Evolutionary conservation across 1,139 yeast species (phyloP).

Genomic region (Candida anutae): DNA sequence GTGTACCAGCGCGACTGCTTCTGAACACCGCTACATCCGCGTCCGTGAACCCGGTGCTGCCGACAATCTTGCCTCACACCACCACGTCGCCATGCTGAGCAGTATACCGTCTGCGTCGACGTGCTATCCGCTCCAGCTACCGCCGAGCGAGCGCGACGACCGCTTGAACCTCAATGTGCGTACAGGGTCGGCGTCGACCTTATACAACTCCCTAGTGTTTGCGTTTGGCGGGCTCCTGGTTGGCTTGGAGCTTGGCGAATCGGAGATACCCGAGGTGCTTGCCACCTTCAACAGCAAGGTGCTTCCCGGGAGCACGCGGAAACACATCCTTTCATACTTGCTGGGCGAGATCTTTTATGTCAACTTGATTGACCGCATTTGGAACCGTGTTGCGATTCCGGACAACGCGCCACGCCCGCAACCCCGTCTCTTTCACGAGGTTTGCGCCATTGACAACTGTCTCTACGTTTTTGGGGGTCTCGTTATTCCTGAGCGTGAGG

Average conservation of each 20-base stretch:
- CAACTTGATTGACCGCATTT: slow-evolving; percentile 47
- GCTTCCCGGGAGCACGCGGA: slow-evolving; percentile 18
- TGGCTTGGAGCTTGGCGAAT: slow-evolving; percentile 40
- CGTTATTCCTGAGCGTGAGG: slow-evolving; percentile 18
- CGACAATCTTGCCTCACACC: too few relatives aligned
- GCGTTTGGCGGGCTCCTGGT: slow-evolving; percentile 65
- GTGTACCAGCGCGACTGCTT: too few relatives aligned
- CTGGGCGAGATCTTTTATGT: slow-evolving; percentile 52
- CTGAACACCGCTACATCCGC: too few relatives aligned
- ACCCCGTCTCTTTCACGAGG: slow-evolving; percentile 55
- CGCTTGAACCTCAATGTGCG: slow-evolving; percentile 46
- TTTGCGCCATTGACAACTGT: slow-evolving; percentile 40
- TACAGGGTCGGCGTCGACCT: slow-evolving; percentile 58
- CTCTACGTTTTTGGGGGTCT: slow-evolving; percentile 62
- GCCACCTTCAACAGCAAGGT: slow-evolving; percentile 21
- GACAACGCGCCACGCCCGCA: slow-evolving; percentile 22
- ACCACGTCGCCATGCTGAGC: slow-evolving; percentile 29
- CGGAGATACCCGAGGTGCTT: slow-evolving; percentile 25
- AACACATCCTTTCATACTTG: slow-evolving; percentile 35
- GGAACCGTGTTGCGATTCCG: slow-evolving; percentile 40
- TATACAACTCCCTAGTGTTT: slow-evolving; percentile 51
- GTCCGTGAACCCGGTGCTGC: too few relatives aligned
- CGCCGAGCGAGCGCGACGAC: slow-evolving; percentile 39
- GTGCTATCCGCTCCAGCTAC: slow-evolving; percentile 41
- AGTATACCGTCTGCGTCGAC: slow-evolving; percentile 42